Evolutionary conservation across 805 yeast genomes (phyloP).

Genomic region (Komagataella mondaviorum): DNA sequence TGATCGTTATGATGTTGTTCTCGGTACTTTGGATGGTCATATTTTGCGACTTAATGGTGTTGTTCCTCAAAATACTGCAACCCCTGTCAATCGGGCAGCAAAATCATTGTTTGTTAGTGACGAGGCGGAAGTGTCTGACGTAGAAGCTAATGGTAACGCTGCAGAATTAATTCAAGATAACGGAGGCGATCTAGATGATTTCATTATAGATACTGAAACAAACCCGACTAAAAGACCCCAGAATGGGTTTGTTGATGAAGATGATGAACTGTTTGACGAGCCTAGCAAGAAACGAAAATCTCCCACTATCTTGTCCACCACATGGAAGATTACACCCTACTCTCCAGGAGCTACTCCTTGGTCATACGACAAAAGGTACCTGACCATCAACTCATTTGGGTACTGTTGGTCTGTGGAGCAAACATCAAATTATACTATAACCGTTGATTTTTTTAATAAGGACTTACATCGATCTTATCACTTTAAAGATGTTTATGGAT

Average conservation of each 20-base stretch:
- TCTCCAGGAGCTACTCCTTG: conserved; percentile 89
- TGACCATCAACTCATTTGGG: conserved; percentile 72
- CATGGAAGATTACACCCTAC: conserved; percentile 40
- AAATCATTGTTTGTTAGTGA: conserved; percentile 5
- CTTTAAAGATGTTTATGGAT: conserved; percentile 62
- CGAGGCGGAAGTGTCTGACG: conserved; percentile 7
- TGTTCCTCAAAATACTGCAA: neutral
- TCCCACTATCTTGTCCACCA: conserved; percentile 1
- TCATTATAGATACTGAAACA: conserved; percentile 53
- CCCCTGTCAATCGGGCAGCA: conserved; percentile 1
- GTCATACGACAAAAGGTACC: conserved; percentile 52
- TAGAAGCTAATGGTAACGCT: conserved; percentile 5
- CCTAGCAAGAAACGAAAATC: neutral
- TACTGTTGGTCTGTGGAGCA: conserved; percentile 68
- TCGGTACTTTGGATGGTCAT: conserved; percentile 31
- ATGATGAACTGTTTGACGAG: conserved; percentile 1
- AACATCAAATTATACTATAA: conserved; percentile 52
- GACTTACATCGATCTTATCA: conserved; percentile 68
- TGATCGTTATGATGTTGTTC: conserved; percentile 13
- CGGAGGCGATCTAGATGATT: conserved; percentile 25
- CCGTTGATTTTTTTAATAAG: conserved; percentile 78
- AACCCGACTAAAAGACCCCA: conserved; percentile 11
- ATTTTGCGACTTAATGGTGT: conserved; percentile 13
- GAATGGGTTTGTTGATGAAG: conserved; percentile 2
- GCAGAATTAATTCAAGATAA: conserved; percentile 9